phyloP scores from a whole-genome alignment of 2,329 filamentous ascomycete genomes.

The Juglanconis oblonga region DNA sequence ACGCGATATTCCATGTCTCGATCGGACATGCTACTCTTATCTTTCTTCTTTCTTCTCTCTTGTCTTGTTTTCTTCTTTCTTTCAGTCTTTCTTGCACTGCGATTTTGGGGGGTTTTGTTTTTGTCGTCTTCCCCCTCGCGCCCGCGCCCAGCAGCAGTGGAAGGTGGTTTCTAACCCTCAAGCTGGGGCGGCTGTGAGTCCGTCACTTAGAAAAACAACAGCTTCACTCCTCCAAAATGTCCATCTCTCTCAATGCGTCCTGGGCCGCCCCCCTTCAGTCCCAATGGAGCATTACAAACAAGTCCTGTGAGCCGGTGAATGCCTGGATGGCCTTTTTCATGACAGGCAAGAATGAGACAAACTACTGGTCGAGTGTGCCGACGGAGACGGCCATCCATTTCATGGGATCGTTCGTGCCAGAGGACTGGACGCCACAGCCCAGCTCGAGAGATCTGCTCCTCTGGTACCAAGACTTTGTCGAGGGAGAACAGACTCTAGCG shows the following conservation, averaged over 20 bases:
- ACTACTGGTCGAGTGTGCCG: neutral
- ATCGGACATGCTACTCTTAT: no score
- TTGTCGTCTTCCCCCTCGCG: no score
- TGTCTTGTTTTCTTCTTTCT: neutral
- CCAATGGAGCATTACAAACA: neutral
- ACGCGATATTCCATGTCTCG: neutral
- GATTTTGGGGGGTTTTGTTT: no score
- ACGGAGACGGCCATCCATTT: conserved; percentile 4
- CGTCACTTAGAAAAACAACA: no score
- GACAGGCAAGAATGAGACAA: neutral
- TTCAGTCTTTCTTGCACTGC: no score
- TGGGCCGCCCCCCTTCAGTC: neutral
- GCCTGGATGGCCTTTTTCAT: neutral
- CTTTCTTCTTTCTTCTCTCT: neutral
- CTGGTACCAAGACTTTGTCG: conserved; percentile 5
- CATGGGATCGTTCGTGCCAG: conserved; percentile 1
- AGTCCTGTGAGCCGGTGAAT: neutral
- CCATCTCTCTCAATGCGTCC: neutral
- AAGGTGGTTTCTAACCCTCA: no score
- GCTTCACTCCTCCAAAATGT: neutral
- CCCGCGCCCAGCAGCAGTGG: no score
- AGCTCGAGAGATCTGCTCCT: conserved; percentile 1
- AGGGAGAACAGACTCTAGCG: neutral
- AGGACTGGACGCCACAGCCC: conserved; percentile 7
- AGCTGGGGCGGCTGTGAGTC: no score